Base-by-base conservation (phyloP, 1,284 basidiomycete genomes). In the Porodaedalea pini region DNA sequence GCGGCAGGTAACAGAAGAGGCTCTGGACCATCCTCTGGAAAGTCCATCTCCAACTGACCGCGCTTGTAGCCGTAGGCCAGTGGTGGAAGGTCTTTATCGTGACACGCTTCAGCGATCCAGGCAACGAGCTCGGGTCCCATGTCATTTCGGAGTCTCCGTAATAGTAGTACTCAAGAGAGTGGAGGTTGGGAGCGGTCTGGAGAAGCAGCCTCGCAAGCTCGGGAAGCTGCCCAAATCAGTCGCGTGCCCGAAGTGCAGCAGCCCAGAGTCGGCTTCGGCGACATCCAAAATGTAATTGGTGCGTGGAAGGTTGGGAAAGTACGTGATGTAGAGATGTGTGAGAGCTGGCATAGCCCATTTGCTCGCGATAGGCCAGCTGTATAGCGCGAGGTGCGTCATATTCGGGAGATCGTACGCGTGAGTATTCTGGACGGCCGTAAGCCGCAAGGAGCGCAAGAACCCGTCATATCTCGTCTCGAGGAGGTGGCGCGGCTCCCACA, bases 51-150 rank as follows among this genome's bases (percentile, higher is more conserved):
- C 10, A 56, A 36, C 37, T 34, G 47, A 23, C 45, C 36, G 21
- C 47, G 44, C 27, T 41, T 50, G 27, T 29, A 34, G 34, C 54
- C 47, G 54, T 41, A n/a, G 34, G 45, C 40, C 39, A 43, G 37
- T 44, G 40, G 25, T 57, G 56, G 17, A 57, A 57, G 15, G 50
- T 45, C 50, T 52, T 57, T 49, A 57, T 45, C 8, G 31, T 25
- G 40, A 57, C 56, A 17, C 29, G 8, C 40, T 57, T 45, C 34
- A 57, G 23, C 23, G 56, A 51, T n/a, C 2, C 23, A 3, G 56
- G 56, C 39, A 57, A 29, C 11, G 36, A 25, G n/a, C 34, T 43
- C 11, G 56, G 49, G 29, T 51, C 43, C 56, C 56, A 57, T 15
- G 29, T 17, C 49, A 52, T 47, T 32, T 57, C 56, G 27, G 37